These are phyloP conservation scores for Cryphonectria naterciae DNA, from an alignment of 2,329 filamentous ascomycete genomes.

Conservation along the genomic window DNA sequence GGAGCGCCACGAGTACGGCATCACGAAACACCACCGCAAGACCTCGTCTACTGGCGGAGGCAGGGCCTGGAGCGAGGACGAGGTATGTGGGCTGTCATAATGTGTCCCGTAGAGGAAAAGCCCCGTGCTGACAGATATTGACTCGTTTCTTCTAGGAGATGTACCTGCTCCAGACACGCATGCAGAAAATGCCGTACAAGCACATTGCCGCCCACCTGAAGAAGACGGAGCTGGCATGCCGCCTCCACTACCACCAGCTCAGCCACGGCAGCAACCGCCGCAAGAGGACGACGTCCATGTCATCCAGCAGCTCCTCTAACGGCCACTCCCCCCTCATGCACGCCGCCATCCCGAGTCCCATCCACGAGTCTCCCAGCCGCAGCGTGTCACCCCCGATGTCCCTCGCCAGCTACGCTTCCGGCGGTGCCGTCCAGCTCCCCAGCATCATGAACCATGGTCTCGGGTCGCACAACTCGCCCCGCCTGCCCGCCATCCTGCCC, in stretches of 20 bases:
- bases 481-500: constrained; percentile 66
- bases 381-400: constrained; percentile 54
- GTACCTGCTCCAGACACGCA: constrained; percentile 80
- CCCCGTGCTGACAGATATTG: neutral
- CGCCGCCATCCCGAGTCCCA: constrained; percentile 54
- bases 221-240: constrained; percentile 86
- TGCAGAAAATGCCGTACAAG: constrained; percentile 90
- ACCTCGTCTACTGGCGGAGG: constrained; percentile 73
- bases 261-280: constrained; percentile 81
- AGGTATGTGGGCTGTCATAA: constrained; percentile 56
- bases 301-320: constrained; percentile 63
- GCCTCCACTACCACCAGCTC: constrained; percentile 84
- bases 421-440: constrained; percentile 53
- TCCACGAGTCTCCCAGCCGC: constrained; percentile 52
- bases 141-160: constrained; percentile 61
- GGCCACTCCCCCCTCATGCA: constrained; percentile 55
- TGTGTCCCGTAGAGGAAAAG: neutral
- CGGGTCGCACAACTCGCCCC: constrained; percentile 49
- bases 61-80: constrained; percentile 83
- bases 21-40: constrained; percentile 69
- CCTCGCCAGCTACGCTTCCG: constrained; percentile 47
- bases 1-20: constrained; percentile 62
- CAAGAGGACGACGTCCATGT: constrained; percentile 74
- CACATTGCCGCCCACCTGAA: constrained; percentile 84
- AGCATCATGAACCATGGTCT: constrained; percentile 52